Conservation (phyloP, 78 protist species). For the Protostelium mycophagum region DNA sequence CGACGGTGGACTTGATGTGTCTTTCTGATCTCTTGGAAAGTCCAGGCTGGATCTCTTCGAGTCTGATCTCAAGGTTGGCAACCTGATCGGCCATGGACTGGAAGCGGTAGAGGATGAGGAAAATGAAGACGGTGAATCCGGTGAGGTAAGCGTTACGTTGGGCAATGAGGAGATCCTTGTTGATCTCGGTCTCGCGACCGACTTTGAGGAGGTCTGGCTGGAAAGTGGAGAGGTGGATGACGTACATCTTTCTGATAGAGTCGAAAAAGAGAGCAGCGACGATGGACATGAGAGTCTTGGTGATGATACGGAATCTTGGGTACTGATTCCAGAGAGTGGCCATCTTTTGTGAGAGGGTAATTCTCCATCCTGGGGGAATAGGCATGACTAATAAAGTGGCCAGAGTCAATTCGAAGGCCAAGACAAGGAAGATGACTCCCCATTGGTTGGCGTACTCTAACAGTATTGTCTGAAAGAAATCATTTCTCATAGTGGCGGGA, state of each 20-base stretch:
- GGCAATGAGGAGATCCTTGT: neutral
- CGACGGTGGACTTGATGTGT: neutral
- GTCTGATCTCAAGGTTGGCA: neutral
- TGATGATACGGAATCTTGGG: neutral
- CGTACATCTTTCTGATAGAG: neutral
- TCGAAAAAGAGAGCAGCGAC: neutral
- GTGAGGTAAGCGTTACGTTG: neutral
- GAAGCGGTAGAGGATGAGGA: neutral
- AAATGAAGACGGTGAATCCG: neutral
- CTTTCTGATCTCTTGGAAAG: neutral
- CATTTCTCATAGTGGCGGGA: neutral
- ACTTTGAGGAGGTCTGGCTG: neutral
- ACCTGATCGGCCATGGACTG: neutral
- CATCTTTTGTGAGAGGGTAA: neutral
- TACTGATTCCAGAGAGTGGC: neutral
- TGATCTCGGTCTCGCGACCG: neutral
- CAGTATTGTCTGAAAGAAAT: neutral
- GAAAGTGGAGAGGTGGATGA: neutral
- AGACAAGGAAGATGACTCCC: neutral
- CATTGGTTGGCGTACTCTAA: neutral
- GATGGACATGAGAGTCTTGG: slow-evolving; percentile 1
- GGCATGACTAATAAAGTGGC: neutral
- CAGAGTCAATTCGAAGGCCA: neutral
- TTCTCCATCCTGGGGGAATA: neutral
- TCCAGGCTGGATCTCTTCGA: neutral